phyloP scores from a whole-genome alignment of 148 eudicot genomes.

The Suaeda aralocaspica region DNA sequence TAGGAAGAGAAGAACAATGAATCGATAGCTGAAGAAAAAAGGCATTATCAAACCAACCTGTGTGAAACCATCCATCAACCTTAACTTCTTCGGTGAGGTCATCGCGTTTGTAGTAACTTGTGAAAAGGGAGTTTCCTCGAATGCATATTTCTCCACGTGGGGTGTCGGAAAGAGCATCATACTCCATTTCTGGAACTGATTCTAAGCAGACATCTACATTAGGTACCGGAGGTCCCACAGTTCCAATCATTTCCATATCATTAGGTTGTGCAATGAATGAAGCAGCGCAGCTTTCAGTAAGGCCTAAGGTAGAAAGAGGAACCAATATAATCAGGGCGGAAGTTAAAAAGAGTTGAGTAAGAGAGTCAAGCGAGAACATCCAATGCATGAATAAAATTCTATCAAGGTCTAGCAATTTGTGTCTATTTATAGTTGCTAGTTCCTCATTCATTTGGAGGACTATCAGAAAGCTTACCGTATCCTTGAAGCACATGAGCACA shows the following conservation, averaged over 20 bases:
- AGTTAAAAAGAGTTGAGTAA: neutral
- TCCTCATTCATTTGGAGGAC: neutral
- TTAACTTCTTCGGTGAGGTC: slow-evolving; percentile 80
- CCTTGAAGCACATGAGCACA: slow-evolving; percentile 97
- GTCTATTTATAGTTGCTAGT: neutral
- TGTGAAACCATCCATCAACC: slow-evolving; percentile 88
- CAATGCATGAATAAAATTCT: neutral
- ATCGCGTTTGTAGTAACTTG: slow-evolving; percentile 77
- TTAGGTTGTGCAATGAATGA: slow-evolving; percentile 67
- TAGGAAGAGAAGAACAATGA: neutral
- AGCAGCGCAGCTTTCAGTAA: slow-evolving; percentile 93
- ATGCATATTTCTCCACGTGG: slow-evolving; percentile 93
- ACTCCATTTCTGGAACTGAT: slow-evolving; percentile 96
- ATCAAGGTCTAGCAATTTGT: neutral
- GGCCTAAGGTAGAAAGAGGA: slow-evolving; percentile 37
- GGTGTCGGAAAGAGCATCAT: slow-evolving; percentile 65
- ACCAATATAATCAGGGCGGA: neutral
- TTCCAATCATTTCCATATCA: slow-evolving; percentile 69
- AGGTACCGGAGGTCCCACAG: slow-evolving; percentile 93
- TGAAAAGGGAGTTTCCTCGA: slow-evolving; percentile 66
- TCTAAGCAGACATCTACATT: slow-evolving; percentile 75
- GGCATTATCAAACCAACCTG: slow-evolving; percentile 42
- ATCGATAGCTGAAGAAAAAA: neutral
- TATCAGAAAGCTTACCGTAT: slow-evolving; percentile 48
- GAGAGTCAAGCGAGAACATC: neutral